Evolutionary conservation across 2,329 filamentous ascomycete species (phyloP), one percentile per base, ranked within the genome.

Genomic region (Taxawa tesnikishii): DNA sequence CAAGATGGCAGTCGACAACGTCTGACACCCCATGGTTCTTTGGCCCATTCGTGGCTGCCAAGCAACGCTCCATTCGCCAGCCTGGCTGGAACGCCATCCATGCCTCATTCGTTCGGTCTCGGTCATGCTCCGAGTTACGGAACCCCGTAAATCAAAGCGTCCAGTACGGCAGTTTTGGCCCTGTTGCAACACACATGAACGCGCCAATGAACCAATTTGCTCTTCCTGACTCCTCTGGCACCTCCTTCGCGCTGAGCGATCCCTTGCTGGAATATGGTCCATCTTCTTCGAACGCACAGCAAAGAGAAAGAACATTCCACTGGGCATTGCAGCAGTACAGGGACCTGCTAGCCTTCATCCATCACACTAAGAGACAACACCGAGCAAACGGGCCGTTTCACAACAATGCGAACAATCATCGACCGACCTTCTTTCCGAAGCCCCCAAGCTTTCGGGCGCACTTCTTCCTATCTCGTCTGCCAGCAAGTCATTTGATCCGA

Each of bases 341-440:
- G 26, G 61, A 67, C 33, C 53, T 66, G 11, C 51, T 67, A 27
- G 62, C 52, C 26, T 65, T 56, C 43, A 52, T 67, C 5, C 61
- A 67, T 36, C 58, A 60, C 15, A 61, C 58, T 4, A 48, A 59
- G 12, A 61, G 59, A 29, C 46, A 51, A 16, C 54, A 53, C 35
- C 47, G 55, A 16, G 52, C 58, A 7, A 38, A 45, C 42, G 37
- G 51, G 41, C 34, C 65, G 34, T 45, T 50, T 6, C 58, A 61
- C 33, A 57, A 56, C 15, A 46, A 14, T 55, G 59, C 14, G 60
- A 62, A 24, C 48, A 59, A 10, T 39, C 59, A 15, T 45, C 67
- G 71, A 43, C 70, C 70, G 3, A 67, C 62, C 37, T 74, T 76
- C 31, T 77, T 71, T 35, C 73, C 73, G 1, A 73, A 68, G 43